Percentiles rank a stretch among this genome's conserved stretches.
Conservation (phyloP, 352 stramenopile species). For the Pythium angustatum region DNA sequence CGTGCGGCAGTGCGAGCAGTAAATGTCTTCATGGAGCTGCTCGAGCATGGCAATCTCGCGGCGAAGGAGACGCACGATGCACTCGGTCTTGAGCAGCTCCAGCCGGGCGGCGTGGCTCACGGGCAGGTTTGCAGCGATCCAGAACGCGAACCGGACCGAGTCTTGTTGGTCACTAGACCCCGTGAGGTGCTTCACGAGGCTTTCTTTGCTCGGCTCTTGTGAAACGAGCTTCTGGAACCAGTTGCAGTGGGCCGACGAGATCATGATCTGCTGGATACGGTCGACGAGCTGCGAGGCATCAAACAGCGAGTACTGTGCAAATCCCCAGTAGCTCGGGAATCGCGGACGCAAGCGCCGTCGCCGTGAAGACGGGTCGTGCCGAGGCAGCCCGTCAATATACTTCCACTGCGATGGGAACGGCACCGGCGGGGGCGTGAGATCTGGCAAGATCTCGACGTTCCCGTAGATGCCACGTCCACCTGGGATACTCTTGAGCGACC, state of each 20-base stretch:
- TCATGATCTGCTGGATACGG: slow-evolving; percentile 67
- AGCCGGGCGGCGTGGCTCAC: slow-evolving; percentile 59
- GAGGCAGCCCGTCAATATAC: neutral
- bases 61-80: slow-evolving; percentile 57
- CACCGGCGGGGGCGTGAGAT: slow-evolving; percentile 40
- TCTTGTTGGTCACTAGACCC: slow-evolving; percentile 48
- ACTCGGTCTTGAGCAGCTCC: slow-evolving; percentile 60
- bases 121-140: slow-evolving; percentile 73
- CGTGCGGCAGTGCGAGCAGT: slow-evolving; percentile 60
- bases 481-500: slow-evolving; percentile 29
- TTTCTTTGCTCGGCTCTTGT: slow-evolving; percentile 23
- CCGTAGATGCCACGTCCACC: slow-evolving; percentile 25
- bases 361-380: neutral
- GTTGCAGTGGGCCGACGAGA: slow-evolving; percentile 70
- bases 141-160: slow-evolving; percentile 75
- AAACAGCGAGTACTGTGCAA: slow-evolving; percentile 51
- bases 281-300: slow-evolving; percentile 57
- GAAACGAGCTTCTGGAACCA: slow-evolving; percentile 47
- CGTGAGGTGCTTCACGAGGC: slow-evolving; percentile 26
- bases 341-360: slow-evolving; percentile 20
- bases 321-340: slow-evolving; percentile 54
- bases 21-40: slow-evolving; percentile 63
- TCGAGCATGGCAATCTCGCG: slow-evolving; percentile 58
- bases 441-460: slow-evolving; percentile 67
- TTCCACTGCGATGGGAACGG: slow-evolving; percentile 35